Evolutionary conservation across 1,284 basidiomycete species (phyloP).

Genomic region (Ceratobasidium sp.): DNA sequence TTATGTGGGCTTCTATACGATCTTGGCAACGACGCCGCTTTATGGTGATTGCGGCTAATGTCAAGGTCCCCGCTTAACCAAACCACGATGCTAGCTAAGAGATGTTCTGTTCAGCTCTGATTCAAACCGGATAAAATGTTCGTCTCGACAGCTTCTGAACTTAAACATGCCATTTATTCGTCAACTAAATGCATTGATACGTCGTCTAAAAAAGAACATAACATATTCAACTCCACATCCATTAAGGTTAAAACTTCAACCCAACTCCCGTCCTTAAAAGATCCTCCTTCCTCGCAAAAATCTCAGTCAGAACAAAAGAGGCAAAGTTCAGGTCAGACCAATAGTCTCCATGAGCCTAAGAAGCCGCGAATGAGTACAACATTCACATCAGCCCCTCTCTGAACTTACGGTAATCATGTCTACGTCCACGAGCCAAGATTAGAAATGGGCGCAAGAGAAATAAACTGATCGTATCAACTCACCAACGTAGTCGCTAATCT

Average conservation of each 20-base stretch:
- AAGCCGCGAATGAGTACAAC: background rate
- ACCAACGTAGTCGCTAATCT: conserved; percentile 48
- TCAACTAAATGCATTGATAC: too few relatives aligned
- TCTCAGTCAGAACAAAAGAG: conserved; percentile 48
- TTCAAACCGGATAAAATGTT: too few relatives aligned
- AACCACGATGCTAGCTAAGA: too few relatives aligned
- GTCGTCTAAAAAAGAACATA: too few relatives aligned
- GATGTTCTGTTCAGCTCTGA: too few relatives aligned
- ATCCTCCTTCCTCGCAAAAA: conserved; percentile 48
- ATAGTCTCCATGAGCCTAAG: conserved; percentile 49
- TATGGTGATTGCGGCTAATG: too few relatives aligned
- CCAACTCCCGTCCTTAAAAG: conserved; percentile 47
- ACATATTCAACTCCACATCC: too few relatives aligned
- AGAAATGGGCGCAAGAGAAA: background rate
- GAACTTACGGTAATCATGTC: conserved; percentile 48
- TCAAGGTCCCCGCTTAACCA: too few relatives aligned
- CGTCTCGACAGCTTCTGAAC: too few relatives aligned
- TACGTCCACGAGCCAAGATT: background rate
- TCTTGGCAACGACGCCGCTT: too few relatives aligned
- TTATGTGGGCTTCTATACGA: too few relatives aligned
- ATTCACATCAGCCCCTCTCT: background rate
- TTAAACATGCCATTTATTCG: too few relatives aligned
- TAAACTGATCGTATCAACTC: conserved; percentile 25
- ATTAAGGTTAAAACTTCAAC: conserved; percentile 8
- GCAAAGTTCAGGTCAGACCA: conserved; percentile 48